phyloP scores from a whole-genome alignment of 352 stramenopile species.

The Aphanomyces astaci region DNA sequence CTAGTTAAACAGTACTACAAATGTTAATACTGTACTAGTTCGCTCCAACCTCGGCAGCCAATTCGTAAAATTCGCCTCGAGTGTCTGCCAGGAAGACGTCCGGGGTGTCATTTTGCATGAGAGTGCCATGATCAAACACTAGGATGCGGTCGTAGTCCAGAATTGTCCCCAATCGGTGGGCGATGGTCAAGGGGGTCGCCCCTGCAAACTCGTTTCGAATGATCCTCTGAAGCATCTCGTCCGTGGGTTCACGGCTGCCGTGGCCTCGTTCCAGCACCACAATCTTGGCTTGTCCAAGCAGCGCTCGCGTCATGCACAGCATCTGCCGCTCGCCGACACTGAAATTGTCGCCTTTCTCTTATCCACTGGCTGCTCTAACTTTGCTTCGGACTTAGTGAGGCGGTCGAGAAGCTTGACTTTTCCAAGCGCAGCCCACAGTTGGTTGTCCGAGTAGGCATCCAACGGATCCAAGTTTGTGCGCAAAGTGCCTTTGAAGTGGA shows the following conservation, averaged over 20 bases:
- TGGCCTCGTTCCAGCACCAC: slow-evolving; percentile 54
- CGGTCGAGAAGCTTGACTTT: slow-evolving; percentile 80
- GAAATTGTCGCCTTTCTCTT: slow-evolving; percentile 72
- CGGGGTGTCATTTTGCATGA: slow-evolving; percentile 60
- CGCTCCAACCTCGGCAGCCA: slow-evolving; percentile 10
- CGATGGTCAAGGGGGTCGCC: slow-evolving; percentile 89
- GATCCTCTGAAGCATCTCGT: slow-evolving; percentile 41
- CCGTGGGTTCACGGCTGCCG: slow-evolving; percentile 31
- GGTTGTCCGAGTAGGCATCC: slow-evolving; percentile 56
- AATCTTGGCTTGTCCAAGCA: slow-evolving; percentile 66
- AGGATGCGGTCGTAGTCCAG: slow-evolving; percentile 88
- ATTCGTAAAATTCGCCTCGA: slow-evolving; percentile 21
- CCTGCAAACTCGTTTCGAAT: slow-evolving; percentile 62
- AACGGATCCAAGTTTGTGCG: slow-evolving; percentile 71
- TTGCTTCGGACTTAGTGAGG: slow-evolving; percentile 34
- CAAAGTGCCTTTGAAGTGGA: slow-evolving; percentile 57
- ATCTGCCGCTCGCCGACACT: slow-evolving; percentile 74
- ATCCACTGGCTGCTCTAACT: slow-evolving; percentile 46
- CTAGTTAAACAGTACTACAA: too few species aligned
- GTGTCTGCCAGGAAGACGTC: slow-evolving; percentile 38
- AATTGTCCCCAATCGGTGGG: slow-evolving; percentile 90
- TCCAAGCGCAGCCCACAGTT: slow-evolving; percentile 83
- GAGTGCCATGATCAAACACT: slow-evolving; percentile 76
- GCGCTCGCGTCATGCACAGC: slow-evolving; percentile 71
- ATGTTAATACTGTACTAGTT: not conserved